Evolutionary conservation across 106 monocot genomes (phyloP).

Genomic region (Dendrobium huoshanense): DNA sequence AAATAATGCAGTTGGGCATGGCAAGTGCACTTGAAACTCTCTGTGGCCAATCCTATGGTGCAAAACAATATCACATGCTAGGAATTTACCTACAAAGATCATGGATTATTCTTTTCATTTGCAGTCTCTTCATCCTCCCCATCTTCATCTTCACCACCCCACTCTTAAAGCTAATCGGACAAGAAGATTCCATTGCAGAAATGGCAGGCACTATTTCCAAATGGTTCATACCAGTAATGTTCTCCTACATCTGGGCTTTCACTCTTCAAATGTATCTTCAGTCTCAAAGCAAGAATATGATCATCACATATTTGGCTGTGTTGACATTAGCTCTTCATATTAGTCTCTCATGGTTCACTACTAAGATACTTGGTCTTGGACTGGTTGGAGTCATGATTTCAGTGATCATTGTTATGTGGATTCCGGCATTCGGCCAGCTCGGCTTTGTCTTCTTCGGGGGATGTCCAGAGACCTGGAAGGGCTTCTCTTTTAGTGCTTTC

Average conservation of each 20-base stretch:
- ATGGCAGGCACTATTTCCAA: slow-evolving; percentile 36
- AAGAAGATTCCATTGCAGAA: slow-evolving; percentile 31
- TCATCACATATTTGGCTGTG: slow-evolving; percentile 31
- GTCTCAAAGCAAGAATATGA: slow-evolving; percentile 49
- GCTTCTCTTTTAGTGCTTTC: slow-evolving; percentile 38
- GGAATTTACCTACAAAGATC: slow-evolving; percentile 72
- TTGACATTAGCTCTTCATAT: slow-evolving; percentile 27
- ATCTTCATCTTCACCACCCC: slow-evolving; percentile 56
- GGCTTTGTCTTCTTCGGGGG: slow-evolving; percentile 37
- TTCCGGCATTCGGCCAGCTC: slow-evolving; percentile 36
- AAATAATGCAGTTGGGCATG: slow-evolving; percentile 40
- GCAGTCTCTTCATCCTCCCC: slow-evolving; percentile 28
- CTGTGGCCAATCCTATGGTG: slow-evolving; percentile 70
- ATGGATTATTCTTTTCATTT: slow-evolving; percentile 41
- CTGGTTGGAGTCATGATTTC: slow-evolving; percentile 36
- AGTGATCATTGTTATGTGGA: slow-evolving; percentile 41
- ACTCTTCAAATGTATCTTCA: slow-evolving; percentile 68
- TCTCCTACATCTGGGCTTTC: slow-evolving; percentile 49
- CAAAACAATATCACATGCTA: slow-evolving; percentile 61
- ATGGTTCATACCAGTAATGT: slow-evolving; percentile 54
- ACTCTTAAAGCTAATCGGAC: slow-evolving; percentile 34
- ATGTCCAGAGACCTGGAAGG: slow-evolving; percentile 49
- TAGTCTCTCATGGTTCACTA: slow-evolving; percentile 35
- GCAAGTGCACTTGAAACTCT: slow-evolving; percentile 68
- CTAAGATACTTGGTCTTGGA: slow-evolving; percentile 20